These are phyloP conservation scores for Euphrasia arctica DNA, from an alignment of 305 asterid genomes.

Conservation along the genomic window DNA sequence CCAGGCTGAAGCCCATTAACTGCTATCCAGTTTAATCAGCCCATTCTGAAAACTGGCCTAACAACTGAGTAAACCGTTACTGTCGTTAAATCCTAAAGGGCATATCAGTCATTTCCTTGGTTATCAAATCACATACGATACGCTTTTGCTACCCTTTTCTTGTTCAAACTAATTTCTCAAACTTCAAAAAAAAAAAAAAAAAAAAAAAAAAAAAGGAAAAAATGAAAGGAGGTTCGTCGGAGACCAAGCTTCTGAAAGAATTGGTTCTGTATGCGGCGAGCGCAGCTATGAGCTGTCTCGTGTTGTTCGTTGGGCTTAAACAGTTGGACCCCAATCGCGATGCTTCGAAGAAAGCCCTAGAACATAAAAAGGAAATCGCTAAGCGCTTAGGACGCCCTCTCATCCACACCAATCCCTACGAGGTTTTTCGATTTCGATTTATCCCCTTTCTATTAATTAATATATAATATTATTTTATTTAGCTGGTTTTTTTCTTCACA, in stretches of 20 bases:
- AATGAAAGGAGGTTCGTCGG: slow-evolving; percentile 47
- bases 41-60: background rate
- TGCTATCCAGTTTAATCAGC: too few species aligned
- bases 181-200: background rate
- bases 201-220: slow-evolving; percentile 1
- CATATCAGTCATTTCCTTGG: background rate
- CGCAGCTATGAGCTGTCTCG: slow-evolving; percentile 82
- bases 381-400: slow-evolving; percentile 87
- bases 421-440: slow-evolving; percentile 39
- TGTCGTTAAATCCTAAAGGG: background rate
- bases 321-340: slow-evolving; percentile 85
- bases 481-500: too few species aligned
- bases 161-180: background rate
- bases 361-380: slow-evolving; percentile 80
- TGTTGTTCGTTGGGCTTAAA: slow-evolving; percentile 67
- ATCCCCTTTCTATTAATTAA: too few species aligned
- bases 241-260: slow-evolving; percentile 53
- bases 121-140: background rate
- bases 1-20: too few species aligned
- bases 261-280: slow-evolving; percentile 79
- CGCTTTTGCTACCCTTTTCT: background rate
- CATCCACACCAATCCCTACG: slow-evolving; percentile 71
- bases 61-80: background rate
- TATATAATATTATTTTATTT: too few species aligned
- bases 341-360: slow-evolving; percentile 64